Base-by-base conservation (phyloP, 768 basidiomycete genomes). In the Hericium coralloides region DNA sequence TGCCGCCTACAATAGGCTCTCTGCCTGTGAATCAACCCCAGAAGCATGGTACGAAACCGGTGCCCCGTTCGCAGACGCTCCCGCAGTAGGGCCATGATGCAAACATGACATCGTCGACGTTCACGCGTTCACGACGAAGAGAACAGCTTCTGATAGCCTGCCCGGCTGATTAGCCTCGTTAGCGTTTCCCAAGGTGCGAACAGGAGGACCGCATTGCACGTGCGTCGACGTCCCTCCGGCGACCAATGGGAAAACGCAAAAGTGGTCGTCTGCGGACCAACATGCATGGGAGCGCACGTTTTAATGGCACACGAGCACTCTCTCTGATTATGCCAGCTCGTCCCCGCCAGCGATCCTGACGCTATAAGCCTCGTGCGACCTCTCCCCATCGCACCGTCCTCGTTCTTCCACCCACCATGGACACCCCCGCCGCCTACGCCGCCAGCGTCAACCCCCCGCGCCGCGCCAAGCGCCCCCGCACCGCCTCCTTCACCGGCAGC, bases 381-480 rank as follows among this genome's bases (percentile, higher is more conserved):
- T 52, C 56, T 49, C 36, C 14, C 37, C 23, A 39, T 4, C 50
- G 26, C 10, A 22, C 18, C 36, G 2, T 45, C 41, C 25, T 31
- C 41, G 20, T 31, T 23, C 49, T 37, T 20, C 26, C 53, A 6
- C 17, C 48, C 17, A 17, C 26, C 18, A 60, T 61, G 57, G 57
- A 61, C 22, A 10, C 55, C 38, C 20, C 63, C 18, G 38, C 49
- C 17, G 63, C 57, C 2, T 77, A 77, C 65, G 57, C 68, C 1
- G 74, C 67, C 0, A 65, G 69, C 26, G 72, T 70, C 63, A 78
- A 79, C 64, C 78, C 78, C 0, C 73, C 77, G 0, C 76, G 77
- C 55, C 72, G 70, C 23, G 76, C 73, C 9, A 79, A 79, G 60
- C 77, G 77, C 5, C 57, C 62, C 48, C 72, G 74, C 23, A 38